Conservation (phyloP, 352 stramenopile genomes). For the Thraustochytrium aureum region DNA sequence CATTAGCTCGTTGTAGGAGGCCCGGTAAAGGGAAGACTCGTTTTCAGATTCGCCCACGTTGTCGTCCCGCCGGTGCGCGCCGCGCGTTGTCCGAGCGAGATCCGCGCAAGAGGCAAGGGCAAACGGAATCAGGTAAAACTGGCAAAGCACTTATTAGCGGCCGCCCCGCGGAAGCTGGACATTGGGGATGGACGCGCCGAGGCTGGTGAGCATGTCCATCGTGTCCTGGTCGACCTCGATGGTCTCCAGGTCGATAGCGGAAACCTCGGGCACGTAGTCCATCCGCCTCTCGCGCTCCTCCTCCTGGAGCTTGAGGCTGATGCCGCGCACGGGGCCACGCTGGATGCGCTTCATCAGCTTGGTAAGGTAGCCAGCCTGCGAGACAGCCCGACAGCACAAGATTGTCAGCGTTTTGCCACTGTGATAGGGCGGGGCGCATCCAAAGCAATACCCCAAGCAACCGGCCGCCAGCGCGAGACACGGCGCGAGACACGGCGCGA, state of each 20-base stretch:
- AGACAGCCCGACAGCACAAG: too few species aligned
- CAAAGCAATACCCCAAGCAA: neutral
- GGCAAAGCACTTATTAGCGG: too few species aligned
- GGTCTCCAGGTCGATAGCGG: conserved; percentile 82
- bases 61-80: too few species aligned
- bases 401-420: too few species aligned
- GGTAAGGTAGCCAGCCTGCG: conserved; percentile 43
- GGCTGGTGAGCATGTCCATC: conserved; percentile 92
- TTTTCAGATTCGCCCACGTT: too few species aligned
- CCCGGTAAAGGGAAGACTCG: neutral
- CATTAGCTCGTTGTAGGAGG: conserved; percentile 3
- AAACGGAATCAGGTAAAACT: too few species aligned
- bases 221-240: conserved; percentile 99
- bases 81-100: too few species aligned
- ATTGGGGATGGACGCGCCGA: conserved; percentile 54
- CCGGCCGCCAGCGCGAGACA: neutral
- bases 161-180: conserved; percentile 38
- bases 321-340: conserved; percentile 97
- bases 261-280: conserved; percentile 99
- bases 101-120: too few species aligned
- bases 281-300: conserved; percentile 98
- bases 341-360: conserved; percentile 99
- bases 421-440: conserved; percentile 63
- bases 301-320: conserved; percentile 99
- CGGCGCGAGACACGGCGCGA: neutral